Evolutionary conservation across 345 rosid species (phyloP).

Genomic region (Clarkia xantiana): DNA sequence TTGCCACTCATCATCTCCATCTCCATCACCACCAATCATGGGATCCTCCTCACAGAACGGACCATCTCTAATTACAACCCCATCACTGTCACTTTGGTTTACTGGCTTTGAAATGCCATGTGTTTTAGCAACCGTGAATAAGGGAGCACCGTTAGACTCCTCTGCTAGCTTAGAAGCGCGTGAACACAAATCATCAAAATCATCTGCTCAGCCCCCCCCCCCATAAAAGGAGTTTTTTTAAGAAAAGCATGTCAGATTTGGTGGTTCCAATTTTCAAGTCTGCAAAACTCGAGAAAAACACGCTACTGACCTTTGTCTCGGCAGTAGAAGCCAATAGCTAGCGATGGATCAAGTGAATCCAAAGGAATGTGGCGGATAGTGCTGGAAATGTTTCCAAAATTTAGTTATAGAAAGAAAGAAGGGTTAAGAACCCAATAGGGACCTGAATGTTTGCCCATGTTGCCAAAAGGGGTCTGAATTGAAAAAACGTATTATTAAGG

Average conservation of each 20-base stretch:
- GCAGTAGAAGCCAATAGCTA: conserved; percentile 89
- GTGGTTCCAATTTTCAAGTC: neutral
- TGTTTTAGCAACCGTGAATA: conserved; percentile 34
- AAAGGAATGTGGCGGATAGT: conserved; percentile 43
- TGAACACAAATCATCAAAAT: conserved; percentile 59
- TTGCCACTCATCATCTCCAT: conserved; percentile 15
- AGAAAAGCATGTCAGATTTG: neutral
- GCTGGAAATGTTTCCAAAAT: conserved; percentile 21
- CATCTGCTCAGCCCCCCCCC: conserved; percentile 29
- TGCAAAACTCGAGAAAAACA: conserved; percentile 3
- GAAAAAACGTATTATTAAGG: no score
- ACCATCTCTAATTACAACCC: neutral
- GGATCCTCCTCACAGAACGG: neutral
- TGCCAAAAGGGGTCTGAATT: no score
- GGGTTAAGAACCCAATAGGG: neutral
- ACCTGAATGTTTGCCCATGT: no score
- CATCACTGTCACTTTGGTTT: neutral
- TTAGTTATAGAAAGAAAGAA: neutral
- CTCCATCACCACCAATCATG: conserved; percentile 1
- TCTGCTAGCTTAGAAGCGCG: conserved; percentile 64
- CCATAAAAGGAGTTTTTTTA: no score
- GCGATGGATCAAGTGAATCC: conserved; percentile 70
- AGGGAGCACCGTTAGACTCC: conserved; percentile 79
- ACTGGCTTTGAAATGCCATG: conserved; percentile 6
- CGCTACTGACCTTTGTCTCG: conserved; percentile 50